Evolutionary conservation across 176 grass and related monocot species (phyloP).

Genomic region (Lolium perenne): DNA sequence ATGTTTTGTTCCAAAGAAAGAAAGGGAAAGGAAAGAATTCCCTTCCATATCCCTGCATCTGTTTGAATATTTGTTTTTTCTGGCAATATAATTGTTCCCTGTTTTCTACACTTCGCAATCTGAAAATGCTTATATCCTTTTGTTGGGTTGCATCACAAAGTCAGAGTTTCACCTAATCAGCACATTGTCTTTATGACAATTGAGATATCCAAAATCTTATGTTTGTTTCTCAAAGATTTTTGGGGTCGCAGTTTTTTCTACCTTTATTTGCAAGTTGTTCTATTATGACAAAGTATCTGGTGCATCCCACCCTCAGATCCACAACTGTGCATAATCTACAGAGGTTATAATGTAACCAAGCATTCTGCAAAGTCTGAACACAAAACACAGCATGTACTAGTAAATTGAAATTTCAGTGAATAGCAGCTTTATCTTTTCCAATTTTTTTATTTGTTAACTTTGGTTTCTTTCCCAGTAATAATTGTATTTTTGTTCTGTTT

Average conservation of each 20-base stretch:
- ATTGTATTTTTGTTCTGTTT: background rate
- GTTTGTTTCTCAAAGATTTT: background rate
- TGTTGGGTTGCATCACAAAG: background rate
- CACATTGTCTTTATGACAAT: background rate
- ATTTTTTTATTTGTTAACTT: background rate
- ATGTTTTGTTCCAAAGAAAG: background rate
- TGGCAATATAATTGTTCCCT: background rate
- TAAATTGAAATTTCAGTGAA: background rate
- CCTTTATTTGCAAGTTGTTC: background rate
- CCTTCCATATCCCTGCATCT: background rate
- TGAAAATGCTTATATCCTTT: constrained; percentile 20
- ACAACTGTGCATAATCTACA: background rate
- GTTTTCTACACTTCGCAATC: background rate
- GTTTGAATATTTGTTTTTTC: background rate
- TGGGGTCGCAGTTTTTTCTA: background rate
- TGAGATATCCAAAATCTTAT: constrained; percentile 9
- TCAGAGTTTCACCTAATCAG: constrained; percentile 30
- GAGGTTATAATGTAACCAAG: constrained; percentile 3
- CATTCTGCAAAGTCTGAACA: background rate
- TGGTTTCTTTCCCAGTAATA: background rate
- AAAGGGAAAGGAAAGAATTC: too few species aligned
- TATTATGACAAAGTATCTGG: background rate
- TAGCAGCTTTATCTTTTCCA: background rate
- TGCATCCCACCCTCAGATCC: background rate
- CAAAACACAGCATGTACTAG: background rate